Percentiles rank a stretch among this genome's conserved stretches.
These are phyloP conservation scores for Lactarius akahatsu DNA, from an alignment of 768 basidiomycete genomes.

Conservation along the genomic window DNA sequence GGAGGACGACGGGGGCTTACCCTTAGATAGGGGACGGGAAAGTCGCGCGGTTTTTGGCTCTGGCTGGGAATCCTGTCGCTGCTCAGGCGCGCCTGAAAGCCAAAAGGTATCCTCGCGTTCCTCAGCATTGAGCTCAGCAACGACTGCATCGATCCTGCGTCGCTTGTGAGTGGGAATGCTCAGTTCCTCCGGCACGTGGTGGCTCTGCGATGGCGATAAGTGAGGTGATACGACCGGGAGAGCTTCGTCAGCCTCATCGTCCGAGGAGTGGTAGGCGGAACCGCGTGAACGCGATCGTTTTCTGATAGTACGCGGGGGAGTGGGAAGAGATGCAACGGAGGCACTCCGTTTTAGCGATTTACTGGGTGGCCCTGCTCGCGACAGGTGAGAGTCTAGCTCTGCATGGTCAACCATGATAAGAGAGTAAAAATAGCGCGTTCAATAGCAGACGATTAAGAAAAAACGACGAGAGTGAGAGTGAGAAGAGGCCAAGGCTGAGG, in stretches of 20 bases:
- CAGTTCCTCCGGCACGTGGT: slow-evolving; percentile 17
- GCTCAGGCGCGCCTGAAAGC: slow-evolving; percentile 17
- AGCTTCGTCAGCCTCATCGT: slow-evolving; percentile 25
- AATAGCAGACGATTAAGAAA: slow-evolving; percentile 6
- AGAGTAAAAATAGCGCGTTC: neutral
- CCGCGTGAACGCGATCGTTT: slow-evolving; percentile 30
- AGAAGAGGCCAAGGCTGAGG: slow-evolving; percentile 8
- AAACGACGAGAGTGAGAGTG: neutral
- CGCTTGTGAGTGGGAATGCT: slow-evolving; percentile 15
- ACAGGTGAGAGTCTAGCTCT: slow-evolving; percentile 13
- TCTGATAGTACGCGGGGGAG: slow-evolving; percentile 27
- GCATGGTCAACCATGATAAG: slow-evolving; percentile 21
- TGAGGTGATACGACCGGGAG: slow-evolving; percentile 28
- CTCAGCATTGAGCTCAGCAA: slow-evolving; percentile 26
- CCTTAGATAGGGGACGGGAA: slow-evolving; percentile 16
- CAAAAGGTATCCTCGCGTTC: slow-evolving; percentile 29
- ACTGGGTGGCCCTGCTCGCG: slow-evolving; percentile 6
- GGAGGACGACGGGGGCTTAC: slow-evolving; percentile 17
- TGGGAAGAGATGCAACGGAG: slow-evolving; percentile 30
- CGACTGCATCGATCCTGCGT: slow-evolving; percentile 28
- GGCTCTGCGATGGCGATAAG: slow-evolving; percentile 16
- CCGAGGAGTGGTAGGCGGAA: slow-evolving; percentile 27
- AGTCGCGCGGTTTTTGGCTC: slow-evolving; percentile 20
- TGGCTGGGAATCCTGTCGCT: slow-evolving; percentile 10
- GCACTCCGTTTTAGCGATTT: slow-evolving; percentile 30